phyloP scores from a whole-genome alignment of 768 basidiomycete genomes.

The Leccinum obscurum region DNA sequence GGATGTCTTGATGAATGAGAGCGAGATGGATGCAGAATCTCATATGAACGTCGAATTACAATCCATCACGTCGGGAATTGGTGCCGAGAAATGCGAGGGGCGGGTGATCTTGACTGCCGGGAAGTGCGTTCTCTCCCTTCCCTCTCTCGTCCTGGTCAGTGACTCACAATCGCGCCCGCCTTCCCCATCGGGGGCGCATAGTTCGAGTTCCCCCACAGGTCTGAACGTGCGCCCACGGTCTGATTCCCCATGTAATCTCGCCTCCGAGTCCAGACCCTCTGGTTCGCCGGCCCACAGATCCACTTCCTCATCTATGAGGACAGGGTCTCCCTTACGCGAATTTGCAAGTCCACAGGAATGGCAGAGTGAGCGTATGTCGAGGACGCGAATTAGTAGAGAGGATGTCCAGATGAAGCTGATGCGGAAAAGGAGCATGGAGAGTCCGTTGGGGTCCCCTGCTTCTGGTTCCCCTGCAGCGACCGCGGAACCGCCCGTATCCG shows the following conservation, averaged over 20 bases:
- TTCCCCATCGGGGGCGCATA: slow-evolving; percentile 12
- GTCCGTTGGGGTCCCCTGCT: slow-evolving; percentile 33
- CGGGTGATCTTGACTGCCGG: too few relatives aligned
- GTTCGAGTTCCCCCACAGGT: slow-evolving; percentile 22
- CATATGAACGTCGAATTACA: too few relatives aligned
- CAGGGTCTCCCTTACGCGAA: slow-evolving; percentile 32
- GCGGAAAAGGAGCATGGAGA: slow-evolving; percentile 45
- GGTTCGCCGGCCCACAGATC: slow-evolving; percentile 21
- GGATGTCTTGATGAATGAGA: too few relatives aligned
- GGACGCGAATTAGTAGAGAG: slow-evolving; percentile 52
- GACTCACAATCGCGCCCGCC: slow-evolving; percentile 5
- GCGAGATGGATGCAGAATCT: too few relatives aligned
- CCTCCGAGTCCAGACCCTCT: slow-evolving; percentile 17
- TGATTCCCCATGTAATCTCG: slow-evolving; percentile 23
- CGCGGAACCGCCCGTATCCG: neutral
- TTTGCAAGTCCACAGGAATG: slow-evolving; percentile 22
- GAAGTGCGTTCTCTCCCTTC: too few relatives aligned
- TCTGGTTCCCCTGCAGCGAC: slow-evolving; percentile 12
- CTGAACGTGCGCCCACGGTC: slow-evolving; percentile 21
- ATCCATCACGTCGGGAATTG: too few relatives aligned
- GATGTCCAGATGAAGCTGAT: slow-evolving; percentile 52
- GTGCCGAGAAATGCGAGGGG: too few relatives aligned
- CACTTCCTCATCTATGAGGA: slow-evolving; percentile 21
- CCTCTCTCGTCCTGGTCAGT: too few relatives aligned
- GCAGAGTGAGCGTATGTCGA: slow-evolving; percentile 24